Percentiles rank a stretch among this genome's conserved stretches.
Evolutionary conservation across 495 filamentous ascomycete species (phyloP).

Genomic region (Penicillium daleae): DNA sequence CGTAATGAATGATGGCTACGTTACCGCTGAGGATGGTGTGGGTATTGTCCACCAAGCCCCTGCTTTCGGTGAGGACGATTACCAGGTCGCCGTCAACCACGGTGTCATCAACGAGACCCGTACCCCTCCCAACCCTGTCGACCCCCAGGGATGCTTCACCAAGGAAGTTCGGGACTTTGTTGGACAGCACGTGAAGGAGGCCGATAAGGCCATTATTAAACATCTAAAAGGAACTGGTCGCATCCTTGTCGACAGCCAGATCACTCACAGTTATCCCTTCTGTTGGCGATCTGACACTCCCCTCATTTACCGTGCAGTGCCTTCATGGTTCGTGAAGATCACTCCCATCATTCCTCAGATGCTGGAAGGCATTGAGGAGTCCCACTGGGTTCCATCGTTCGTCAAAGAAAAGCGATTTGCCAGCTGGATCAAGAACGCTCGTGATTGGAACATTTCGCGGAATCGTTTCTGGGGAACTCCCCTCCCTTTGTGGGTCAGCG

Average conservation of each 20-base stretch:
- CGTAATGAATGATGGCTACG: slow-evolving; percentile 85
- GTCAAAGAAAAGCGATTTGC: slow-evolving; percentile 92
- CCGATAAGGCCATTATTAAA: slow-evolving; percentile 95
- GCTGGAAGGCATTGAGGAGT: slow-evolving; percentile 84
- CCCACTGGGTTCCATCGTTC: slow-evolving; percentile 91
- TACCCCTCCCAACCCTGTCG: slow-evolving; percentile 85
- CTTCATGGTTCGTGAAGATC: slow-evolving; percentile 94
- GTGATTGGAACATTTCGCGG: slow-evolving; percentile 95
- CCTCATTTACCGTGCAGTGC: slow-evolving; percentile 91
- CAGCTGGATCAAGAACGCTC: slow-evolving; percentile 86
- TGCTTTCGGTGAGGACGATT: slow-evolving; percentile 97
- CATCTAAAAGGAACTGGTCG: slow-evolving; percentile 79
- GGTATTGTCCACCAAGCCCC: slow-evolving; percentile 96
- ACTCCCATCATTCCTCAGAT: slow-evolving; percentile 84
- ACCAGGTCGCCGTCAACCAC: slow-evolving; percentile 74
- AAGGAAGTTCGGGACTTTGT: slow-evolving; percentile 79
- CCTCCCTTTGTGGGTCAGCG: slow-evolving; percentile 88
- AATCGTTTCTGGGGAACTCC: slow-evolving; percentile 99
- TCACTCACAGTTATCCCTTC: slow-evolving; percentile 93
- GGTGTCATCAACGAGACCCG: slow-evolving; percentile 80
- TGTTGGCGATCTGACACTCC: slow-evolving; percentile 96
- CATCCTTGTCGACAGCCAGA: slow-evolving; percentile 84
- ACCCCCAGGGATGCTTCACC: slow-evolving; percentile 82
- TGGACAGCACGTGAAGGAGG: slow-evolving; percentile 90
- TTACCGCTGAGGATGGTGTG: slow-evolving; percentile 89